phyloP scores from a whole-genome alignment of 306 rosid genomes.

The Cicer judaicum region DNA sequence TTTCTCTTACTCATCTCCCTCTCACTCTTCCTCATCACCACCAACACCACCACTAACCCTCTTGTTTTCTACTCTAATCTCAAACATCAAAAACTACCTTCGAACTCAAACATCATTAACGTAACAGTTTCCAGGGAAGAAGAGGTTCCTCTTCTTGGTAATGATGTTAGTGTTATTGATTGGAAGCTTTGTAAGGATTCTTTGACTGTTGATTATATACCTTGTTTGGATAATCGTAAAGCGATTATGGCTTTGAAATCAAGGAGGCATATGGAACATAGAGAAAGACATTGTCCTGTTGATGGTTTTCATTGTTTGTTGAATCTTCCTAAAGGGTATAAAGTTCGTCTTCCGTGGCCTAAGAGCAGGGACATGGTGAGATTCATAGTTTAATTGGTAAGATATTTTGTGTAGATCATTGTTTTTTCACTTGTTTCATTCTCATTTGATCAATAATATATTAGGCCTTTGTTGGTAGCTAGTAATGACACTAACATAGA shows the following conservation, averaged over 20 bases:
- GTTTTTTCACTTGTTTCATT: constrained; percentile 20
- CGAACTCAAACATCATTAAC: no score
- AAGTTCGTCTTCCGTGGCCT: constrained; percentile 79
- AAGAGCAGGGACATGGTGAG: constrained; percentile 99
- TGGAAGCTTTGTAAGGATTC: constrained; percentile 75
- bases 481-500: no score
- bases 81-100: constrained; percentile 5
- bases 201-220: constrained; percentile 64
- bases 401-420: constrained; percentile 45
- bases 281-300: constrained; percentile 87
- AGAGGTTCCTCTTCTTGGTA: not conserved
- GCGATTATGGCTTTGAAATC: constrained; percentile 75
- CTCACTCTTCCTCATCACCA: constrained; percentile 57
- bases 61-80: constrained; percentile 50
- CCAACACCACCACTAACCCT: constrained; percentile 45
- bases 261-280: constrained; percentile 91
- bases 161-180: not conserved
- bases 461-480: not conserved
- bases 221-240: constrained; percentile 78
- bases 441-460: constrained; percentile 1
- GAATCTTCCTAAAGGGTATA: constrained; percentile 75
- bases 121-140: not conserved
- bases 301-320: constrained; percentile 62
- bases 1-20: constrained; percentile 56
- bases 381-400: constrained; percentile 64